These are phyloP conservation scores for Angophora floribunda DNA, from an alignment of 345 rosid genomes.

Conservation along the genomic window DNA sequence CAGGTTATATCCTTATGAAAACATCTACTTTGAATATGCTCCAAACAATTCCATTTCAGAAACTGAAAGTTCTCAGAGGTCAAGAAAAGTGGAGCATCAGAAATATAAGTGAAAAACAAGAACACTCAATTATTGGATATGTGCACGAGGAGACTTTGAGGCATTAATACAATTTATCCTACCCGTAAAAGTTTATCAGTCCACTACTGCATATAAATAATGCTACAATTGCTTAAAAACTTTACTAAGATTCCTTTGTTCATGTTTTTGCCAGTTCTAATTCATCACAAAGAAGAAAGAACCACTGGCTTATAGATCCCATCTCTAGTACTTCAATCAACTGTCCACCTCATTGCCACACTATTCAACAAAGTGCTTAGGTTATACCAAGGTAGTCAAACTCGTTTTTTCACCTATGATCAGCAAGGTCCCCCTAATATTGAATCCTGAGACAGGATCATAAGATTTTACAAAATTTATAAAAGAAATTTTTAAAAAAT, in stretches of 20 bases:
- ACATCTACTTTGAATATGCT: background rate
- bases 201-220: background rate
- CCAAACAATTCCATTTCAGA: background rate
- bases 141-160: background rate
- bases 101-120: background rate
- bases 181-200: background rate
- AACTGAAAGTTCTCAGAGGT: background rate
- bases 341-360: background rate
- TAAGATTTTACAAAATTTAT: background rate
- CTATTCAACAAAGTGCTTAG: background rate
- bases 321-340: background rate
- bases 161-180: background rate
- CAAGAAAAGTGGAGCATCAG: background rate
- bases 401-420: background rate
- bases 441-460: background rate
- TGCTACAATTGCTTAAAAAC: background rate
- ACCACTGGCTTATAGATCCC: background rate
- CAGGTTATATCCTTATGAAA: background rate
- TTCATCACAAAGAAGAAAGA: background rate
- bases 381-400: background rate
- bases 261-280: background rate
- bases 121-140: background rate
- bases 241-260: background rate
- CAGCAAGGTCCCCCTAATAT: background rate
- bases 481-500: background rate